Evolutionary conservation across 768 basidiomycete species (phyloP), one percentile per base, ranked within the genome.

Genomic region (Amanita exitialis): DNA sequence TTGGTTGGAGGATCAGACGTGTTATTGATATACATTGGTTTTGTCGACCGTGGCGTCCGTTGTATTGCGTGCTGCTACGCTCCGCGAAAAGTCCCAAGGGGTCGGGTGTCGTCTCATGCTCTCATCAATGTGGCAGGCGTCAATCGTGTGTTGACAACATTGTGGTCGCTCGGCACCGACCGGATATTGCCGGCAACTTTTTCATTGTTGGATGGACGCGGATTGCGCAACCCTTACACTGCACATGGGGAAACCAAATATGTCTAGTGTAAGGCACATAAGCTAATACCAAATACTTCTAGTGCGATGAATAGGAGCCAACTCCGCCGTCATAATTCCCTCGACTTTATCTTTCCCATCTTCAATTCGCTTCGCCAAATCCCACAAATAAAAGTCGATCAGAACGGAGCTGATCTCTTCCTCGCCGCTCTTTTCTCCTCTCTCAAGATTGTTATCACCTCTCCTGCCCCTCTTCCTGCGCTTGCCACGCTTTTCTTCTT

Each of bases 301-400:
- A 20, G 85, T 91, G 47, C 83, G 77, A 61, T 92, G 90, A 27
- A 79, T 77, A 15, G 90, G 88, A 6, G 82, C 68, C 54, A 86
- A 70, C 51, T 75, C 69, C 13, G 65, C 68, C 8, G 75, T 78
- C 52, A 77, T 64, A 10, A 86, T 70, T 0, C 78, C 84, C 28
- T 81, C 75, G 3, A 88, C 69, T 55, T 60, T 69, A 43, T 82
- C 81, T 38, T 77, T 66, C 2, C 82, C 83, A 15, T 53, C 65
- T 64, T 91, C 88, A 3, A 90, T 67, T 56, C 74, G 75, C 65
- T 90, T 90, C 27, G 85, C 87, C 53, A 91, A 62, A 62, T 93
- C 90, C 90, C 90, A 95, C 9, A 93, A 66, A 67, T 87, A 94
- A 60, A 96, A 91, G 61, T 96, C 92, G 46, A 91, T 86, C 54